Evolutionary conservation across 495 filamentous ascomycete species (phyloP), one percentile per base, ranked within the genome.

Genomic region (Xylaria castorea): DNA sequence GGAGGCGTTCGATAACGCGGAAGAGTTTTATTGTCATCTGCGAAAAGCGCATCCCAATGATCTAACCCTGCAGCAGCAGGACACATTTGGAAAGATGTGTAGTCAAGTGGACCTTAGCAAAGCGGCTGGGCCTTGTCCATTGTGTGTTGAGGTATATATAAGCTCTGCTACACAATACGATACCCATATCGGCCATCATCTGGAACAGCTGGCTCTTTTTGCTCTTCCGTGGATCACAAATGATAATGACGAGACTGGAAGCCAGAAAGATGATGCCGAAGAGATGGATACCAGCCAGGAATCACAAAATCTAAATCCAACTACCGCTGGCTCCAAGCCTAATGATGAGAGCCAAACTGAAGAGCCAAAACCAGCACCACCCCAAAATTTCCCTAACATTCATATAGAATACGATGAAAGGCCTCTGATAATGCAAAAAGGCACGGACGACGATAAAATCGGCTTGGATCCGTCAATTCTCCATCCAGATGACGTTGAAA

Each of bases 161-260:
- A 34, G 32, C 42, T 50, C 44, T 18, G 25, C 42, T 12, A 25
- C 27, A 4, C 27, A 67, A 30, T 67, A 67, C 20, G 16, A 3
- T 1, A 18, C 30, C 2, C 65, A 67, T 30, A 14, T 67, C 3
- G 34, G 65, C 16, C 46, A 53, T 25, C 65, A 67, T 36, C 34
- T 67, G 5, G 46, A 67, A 30, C 48, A 67, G 6, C 14, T 67
- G 20, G 42, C 48, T 6, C 65, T 67, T 12, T 67, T 67, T 40
- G 65, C 48, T 0, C 48, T 67, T 18, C 63, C 63, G 1, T 14
- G 2, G 42, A 48, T 32, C 0, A 2, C 2, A 0, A n/a, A 50
- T 27, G 63, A 66, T 5, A 6, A 50, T 6, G 42, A 66, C 18
- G 44, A 51, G 20, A 22, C 5, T 4, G 34, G 6, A 8, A 38